phyloP scores from a whole-genome alignment of 176 grass and related monocot genomes.

The Dactylis glomerata region DNA sequence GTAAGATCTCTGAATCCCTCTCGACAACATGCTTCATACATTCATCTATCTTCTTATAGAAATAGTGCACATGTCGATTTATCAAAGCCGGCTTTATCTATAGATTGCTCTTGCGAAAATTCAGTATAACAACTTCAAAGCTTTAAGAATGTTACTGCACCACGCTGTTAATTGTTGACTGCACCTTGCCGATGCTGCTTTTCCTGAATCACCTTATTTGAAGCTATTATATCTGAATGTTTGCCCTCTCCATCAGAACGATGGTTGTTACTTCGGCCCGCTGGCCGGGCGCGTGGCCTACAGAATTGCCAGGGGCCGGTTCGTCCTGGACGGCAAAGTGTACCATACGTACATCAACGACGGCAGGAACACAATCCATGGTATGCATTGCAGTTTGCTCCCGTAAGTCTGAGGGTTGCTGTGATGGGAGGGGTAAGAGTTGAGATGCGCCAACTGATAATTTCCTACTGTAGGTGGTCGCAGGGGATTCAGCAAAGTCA shows the following conservation, averaged over 20 bases:
- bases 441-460: background rate
- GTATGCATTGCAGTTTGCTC: constrained; percentile 24
- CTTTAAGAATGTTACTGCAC: too few relatives aligned
- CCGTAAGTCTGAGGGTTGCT: background rate
- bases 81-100: background rate
- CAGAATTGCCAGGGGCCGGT: constrained; percentile 47
- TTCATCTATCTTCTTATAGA: background rate
- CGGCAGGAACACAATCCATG: constrained; percentile 70
- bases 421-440: background rate
- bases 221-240: background rate
- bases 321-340: constrained; percentile 57
- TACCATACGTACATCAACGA: constrained; percentile 56
- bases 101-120: too few relatives aligned
- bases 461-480: constrained; percentile 37
- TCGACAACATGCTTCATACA: background rate
- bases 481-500: constrained; percentile 63
- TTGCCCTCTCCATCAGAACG: constrained; percentile 29
- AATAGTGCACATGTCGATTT: background rate
- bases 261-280: constrained; percentile 65
- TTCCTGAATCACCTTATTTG: too few relatives aligned
- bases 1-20: constrained; percentile 43
- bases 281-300: constrained; percentile 72
- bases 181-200: too few relatives aligned
- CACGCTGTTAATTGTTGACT: too few relatives aligned
- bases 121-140: too few relatives aligned